phyloP scores from a whole-genome alignment of 1,284 basidiomycete genomes.

The Leccinum colubrinum region DNA sequence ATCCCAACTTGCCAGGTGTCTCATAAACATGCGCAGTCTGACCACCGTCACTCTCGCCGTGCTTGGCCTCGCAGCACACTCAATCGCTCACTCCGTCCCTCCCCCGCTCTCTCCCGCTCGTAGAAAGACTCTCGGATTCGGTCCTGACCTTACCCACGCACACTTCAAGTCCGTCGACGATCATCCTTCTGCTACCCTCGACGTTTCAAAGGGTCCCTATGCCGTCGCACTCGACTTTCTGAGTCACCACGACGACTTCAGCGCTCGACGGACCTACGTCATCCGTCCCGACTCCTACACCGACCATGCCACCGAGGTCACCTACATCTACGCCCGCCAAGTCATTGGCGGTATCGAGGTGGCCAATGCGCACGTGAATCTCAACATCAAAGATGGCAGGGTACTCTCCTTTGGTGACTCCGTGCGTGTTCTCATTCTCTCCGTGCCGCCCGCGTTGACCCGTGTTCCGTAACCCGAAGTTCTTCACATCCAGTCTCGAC shows the following conservation, averaged over 20 bases:
- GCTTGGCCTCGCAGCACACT: slow-evolving; percentile 36
- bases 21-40: slow-evolving; percentile 33
- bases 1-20: background rate
- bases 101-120: slow-evolving; percentile 16
- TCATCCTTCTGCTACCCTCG: slow-evolving; percentile 32
- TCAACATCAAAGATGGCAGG: slow-evolving; percentile 82
- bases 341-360: slow-evolving; percentile 83
- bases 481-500: slow-evolving; percentile 41
- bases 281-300: slow-evolving; percentile 85
- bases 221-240: slow-evolving; percentile 64
- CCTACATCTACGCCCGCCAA: slow-evolving; percentile 84
- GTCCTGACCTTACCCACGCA: slow-evolving; percentile 71
- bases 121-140: slow-evolving; percentile 82
- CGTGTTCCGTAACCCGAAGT: slow-evolving; percentile 40
- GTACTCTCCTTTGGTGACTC: slow-evolving; percentile 83
- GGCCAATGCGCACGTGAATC: slow-evolving; percentile 84
- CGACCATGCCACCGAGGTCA: slow-evolving; percentile 78
- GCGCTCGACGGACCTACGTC: slow-evolving; percentile 45
- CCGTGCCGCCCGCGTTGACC: slow-evolving; percentile 16
- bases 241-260: slow-evolving; percentile 26
- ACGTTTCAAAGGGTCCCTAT: slow-evolving; percentile 44
- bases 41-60: slow-evolving; percentile 34
- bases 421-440: slow-evolving; percentile 41
- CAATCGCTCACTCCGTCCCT: slow-evolving; percentile 28
- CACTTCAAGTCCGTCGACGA: slow-evolving; percentile 53